Base-by-base conservation (phyloP, 2,329 filamentous ascomycete species). In the Ophiosphaerella herpotricha region DNA sequence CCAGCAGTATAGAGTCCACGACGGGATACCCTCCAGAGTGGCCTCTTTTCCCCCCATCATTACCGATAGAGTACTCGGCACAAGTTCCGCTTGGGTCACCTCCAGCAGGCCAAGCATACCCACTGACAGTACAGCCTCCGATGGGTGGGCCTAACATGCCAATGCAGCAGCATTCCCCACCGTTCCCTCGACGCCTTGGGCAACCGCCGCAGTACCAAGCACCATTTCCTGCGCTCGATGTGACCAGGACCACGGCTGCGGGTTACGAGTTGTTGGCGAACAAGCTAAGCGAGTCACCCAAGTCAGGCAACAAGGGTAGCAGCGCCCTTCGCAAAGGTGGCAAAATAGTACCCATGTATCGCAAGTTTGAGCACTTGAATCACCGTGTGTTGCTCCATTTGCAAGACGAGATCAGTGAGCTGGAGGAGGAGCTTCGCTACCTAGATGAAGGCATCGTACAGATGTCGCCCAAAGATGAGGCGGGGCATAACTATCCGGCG, bases 301-400 rank as follows among this genome's bases (percentile, higher is more conserved):
- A 70, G 44, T 29, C 47, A 9, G 33, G 63, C 21, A 67, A 70
- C 53, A 49, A 61, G 16, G 26, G 26, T 29, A 52, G 62, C 37
- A 51, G 60, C 54, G 53, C 50, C 48, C 32, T 40, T 7, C 52
- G 52, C 13, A 46, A 55, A 13, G 63, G 21, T 13, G 45, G 54
- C 16, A 32, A 36, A 33, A 43, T 73, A 7, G 61, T 64, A 7
- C 90, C 90, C 1, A 82, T 96, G 50, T 96, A 96, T 70, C 85
- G 92, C 37, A 87, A 87, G 48, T 97, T 97, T 64, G 87, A 90
- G 67, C 81, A 84, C 9, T 76, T 96, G 14, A 92, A 94, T 62
- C 91, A 96, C 68, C 86, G 92, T 2, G 76, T 96, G 2, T 76
- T 97, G 2, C 78, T 96, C 0, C 86, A 94, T 55, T 79, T 96